Conservation (phyloP, 1,139 yeast genomes). For the Saccharomyces pastorianus region DNA sequence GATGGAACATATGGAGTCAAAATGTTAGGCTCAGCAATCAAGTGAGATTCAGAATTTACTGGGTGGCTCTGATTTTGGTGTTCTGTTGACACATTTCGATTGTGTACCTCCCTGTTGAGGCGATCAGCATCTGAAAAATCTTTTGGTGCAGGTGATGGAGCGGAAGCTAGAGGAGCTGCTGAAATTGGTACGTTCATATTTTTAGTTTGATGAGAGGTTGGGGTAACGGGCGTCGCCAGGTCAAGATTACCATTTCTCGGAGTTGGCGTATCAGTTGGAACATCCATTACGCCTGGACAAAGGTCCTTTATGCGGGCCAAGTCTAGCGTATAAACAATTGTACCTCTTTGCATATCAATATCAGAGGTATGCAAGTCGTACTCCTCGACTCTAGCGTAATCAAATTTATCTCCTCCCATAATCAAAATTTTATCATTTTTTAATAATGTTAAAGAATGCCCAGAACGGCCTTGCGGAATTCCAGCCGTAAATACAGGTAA, state of each 20-base stretch:
- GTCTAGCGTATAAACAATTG: slow-evolving; percentile 60
- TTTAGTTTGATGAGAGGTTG: not conserved
- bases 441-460: slow-evolving; percentile 82
- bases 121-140: not conserved
- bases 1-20: slow-evolving; percentile 9
- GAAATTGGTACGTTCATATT: not conserved
- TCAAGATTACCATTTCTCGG: not conserved
- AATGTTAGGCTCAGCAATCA: slow-evolving; percentile 7
- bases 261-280: not conserved
- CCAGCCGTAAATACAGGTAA: slow-evolving; percentile 45
- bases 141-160: not conserved
- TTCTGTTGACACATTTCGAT: not conserved
- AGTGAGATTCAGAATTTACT: not conserved
- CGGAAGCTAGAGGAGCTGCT: not conserved
- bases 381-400: slow-evolving; percentile 43
- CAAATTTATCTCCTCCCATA: slow-evolving; percentile 88
- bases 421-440: slow-evolving; percentile 58
- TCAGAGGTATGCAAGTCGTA: slow-evolving; percentile 38
- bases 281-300: slow-evolving; percentile 32
- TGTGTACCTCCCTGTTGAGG: not conserved
- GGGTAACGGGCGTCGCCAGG: not conserved
- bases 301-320: slow-evolving; percentile 31
- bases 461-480: slow-evolving; percentile 78
- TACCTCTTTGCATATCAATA: slow-evolving; percentile 44
- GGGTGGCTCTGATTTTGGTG: not conserved